A percentile compares a stretch with the other conserved stretches of the same genome.
Conservation (phyloP, 768 basidiomycete species). For the Lactarius hengduanensis region DNA sequence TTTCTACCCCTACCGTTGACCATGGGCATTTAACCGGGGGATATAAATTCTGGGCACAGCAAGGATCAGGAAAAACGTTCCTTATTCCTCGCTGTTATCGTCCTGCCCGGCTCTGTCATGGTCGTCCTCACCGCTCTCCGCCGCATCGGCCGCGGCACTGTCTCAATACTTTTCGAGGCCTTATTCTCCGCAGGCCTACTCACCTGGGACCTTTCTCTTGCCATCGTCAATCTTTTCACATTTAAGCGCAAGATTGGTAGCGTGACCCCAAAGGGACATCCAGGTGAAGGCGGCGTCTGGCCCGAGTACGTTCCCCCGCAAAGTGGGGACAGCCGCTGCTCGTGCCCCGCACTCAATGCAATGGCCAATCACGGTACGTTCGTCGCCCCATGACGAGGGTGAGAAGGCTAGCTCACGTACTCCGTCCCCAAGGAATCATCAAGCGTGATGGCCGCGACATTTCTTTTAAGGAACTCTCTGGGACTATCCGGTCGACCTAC, state of each 20-base stretch:
- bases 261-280: conserved; percentile 54
- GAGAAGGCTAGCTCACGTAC: background rate
- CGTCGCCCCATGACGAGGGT: background rate
- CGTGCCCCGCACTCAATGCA: conserved; percentile 75
- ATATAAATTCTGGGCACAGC: background rate
- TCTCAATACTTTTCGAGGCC: conserved; percentile 8
- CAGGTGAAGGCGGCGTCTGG: conserved; percentile 63
- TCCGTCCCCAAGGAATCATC: conserved; percentile 37
- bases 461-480: conserved; percentile 48
- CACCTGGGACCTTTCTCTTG: conserved; percentile 53
- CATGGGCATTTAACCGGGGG: too few relatives aligned
- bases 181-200: conserved; percentile 35
- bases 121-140: conserved; percentile 22
- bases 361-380: conserved; percentile 79
- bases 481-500: conserved; percentile 52
- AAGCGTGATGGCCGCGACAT: conserved; percentile 68
- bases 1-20: too few relatives aligned
- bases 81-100: background rate
- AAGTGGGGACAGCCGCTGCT: conserved; percentile 65
- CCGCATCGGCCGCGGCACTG: conserved; percentile 19
- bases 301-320: conserved; percentile 59
- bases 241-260: conserved; percentile 51
- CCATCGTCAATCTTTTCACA: conserved; percentile 50
- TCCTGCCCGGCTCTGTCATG: background rate
- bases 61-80: background rate